These are phyloP conservation scores for Gloeopeniophorella convolvens DNA, from an alignment of 768 basidiomycete species.

Conservation along the genomic window DNA sequence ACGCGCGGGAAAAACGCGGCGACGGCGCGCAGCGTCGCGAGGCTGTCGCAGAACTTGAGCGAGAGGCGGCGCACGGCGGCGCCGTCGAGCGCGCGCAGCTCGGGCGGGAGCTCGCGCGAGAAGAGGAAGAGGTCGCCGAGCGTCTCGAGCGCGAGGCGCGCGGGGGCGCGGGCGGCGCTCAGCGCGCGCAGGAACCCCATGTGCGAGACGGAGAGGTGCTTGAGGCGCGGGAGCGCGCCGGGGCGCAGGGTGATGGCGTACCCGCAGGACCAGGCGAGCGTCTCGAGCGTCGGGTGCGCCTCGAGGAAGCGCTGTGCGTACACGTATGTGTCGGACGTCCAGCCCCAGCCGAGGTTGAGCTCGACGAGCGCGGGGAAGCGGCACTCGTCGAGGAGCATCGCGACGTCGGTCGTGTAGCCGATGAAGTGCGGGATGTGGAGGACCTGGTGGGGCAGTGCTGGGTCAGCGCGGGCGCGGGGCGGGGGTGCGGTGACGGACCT, in stretches of 20 bases:
- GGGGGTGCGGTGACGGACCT: slow-evolving; percentile 1
- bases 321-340: slow-evolving; percentile 14
- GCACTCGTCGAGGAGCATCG: slow-evolving; percentile 9
- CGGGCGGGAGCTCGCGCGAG: slow-evolving; percentile 13
- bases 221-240: slow-evolving; percentile 9
- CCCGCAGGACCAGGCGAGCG: slow-evolving; percentile 12
- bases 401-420: slow-evolving; percentile 9
- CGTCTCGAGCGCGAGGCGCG: slow-evolving; percentile 9
- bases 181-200: slow-evolving; percentile 17
- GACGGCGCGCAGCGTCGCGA: slow-evolving; percentile 13
- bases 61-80: slow-evolving; percentile 9
- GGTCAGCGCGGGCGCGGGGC: too few species aligned
- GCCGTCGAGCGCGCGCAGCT: slow-evolving; percentile 12
- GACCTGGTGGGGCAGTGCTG: too few species aligned
- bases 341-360: slow-evolving; percentile 17
- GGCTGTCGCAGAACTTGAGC: slow-evolving; percentile 18
- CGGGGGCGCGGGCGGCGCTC: slow-evolving; percentile 7
- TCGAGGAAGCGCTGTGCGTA: slow-evolving; percentile 17
- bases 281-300: slow-evolving; percentile 15
- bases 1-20: slow-evolving; percentile 15
- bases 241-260: slow-evolving; percentile 5
- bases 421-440: slow-evolving; percentile 18
- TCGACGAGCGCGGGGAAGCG: slow-evolving; percentile 12
- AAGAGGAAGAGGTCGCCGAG: slow-evolving; percentile 18
- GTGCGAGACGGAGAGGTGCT: slow-evolving; percentile 17